Conservation (phyloP, 106 monocot species). For the Dendrobium catenatum region DNA sequence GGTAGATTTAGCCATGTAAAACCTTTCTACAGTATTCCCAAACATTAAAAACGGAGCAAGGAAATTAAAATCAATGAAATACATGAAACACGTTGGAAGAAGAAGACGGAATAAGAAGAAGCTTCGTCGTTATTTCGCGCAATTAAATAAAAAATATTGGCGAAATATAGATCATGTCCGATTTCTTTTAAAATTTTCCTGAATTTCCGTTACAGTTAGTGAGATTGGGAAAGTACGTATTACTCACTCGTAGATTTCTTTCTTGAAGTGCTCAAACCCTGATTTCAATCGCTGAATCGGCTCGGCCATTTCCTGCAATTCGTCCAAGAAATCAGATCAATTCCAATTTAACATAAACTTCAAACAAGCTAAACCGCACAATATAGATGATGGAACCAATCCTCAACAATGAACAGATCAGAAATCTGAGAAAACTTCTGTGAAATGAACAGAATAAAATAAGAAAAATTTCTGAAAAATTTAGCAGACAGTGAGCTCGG, state of each 20-base stretch:
- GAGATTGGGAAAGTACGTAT: no score
- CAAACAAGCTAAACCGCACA: no score
- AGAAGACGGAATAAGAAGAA: not conserved
- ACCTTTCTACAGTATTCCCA: not conserved
- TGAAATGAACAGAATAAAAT: no score
- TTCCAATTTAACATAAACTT: not conserved
- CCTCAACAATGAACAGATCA: no score
- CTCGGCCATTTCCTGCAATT: not conserved
- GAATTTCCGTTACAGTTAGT: not conserved
- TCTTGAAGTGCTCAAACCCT: slow-evolving; percentile 63
- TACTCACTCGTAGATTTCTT: slow-evolving; percentile 51
- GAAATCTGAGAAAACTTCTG: no score
- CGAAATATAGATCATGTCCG: not conserved
- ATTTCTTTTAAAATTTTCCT: not conserved
- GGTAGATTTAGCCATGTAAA: not conserved
- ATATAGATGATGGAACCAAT: no score
- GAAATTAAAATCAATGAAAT: not conserved
- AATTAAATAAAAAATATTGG: no score
- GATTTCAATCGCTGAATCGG: slow-evolving; percentile 35
- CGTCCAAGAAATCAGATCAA: not conserved
- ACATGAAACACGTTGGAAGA: not conserved
- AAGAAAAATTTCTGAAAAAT: no score
- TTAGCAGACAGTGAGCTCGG: no score
- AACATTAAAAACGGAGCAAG: not conserved
- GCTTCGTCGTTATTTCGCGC: not conserved